Base-by-base conservation (phyloP, 2,329 filamentous ascomycete species). In the Hortaea sp. region DNA sequence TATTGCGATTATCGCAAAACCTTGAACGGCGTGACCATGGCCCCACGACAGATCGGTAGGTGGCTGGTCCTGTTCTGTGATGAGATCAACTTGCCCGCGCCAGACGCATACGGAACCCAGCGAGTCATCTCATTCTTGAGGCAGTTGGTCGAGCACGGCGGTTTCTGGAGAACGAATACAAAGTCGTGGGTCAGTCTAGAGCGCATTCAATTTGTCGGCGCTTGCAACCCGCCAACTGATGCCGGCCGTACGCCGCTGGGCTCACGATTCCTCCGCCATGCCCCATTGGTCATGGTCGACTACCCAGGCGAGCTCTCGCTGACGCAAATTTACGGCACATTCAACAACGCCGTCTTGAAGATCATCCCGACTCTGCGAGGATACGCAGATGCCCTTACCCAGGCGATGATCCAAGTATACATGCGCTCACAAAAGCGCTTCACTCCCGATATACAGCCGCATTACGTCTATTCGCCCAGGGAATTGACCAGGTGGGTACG, bases 1-100 rank as follows among this genome's bases (percentile, higher is more conserved):
- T 95, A 98, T 67, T 99, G 92, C 69, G 92, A 98, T 68, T 98
- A 99, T 71, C 94, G 90, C 73, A 98, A 98, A 77, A 97, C 92
- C 0, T 73, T 97, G 41, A 97, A 92, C 62, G 92, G 92, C 38
- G 88, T 97, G 13, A 85, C 95, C 59, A 84, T 99, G 54, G 94
- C 90, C 27, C 92, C 92, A 0, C 94, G 85, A 5, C 94, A 98
- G 64, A 94, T 98, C 57, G 92, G 92, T 20, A 84, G 90, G 56
- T 99, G 92, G 92, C 77, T 99, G 34, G 90, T 99, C 40, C 81
- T 99, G 52, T 99, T 99, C 76, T 99, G 92, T 60, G 92, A 99
- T 64, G 92, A 99, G 66, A 98, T 99, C 71, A 99, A 99, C 68
- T 76, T 99, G 73, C 92, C 92, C 5, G 90, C 92, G 4, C 92